Evolutionary conservation across 2,329 filamentous ascomycete genomes (phyloP).

Genomic region (Epichloe typhina): DNA sequence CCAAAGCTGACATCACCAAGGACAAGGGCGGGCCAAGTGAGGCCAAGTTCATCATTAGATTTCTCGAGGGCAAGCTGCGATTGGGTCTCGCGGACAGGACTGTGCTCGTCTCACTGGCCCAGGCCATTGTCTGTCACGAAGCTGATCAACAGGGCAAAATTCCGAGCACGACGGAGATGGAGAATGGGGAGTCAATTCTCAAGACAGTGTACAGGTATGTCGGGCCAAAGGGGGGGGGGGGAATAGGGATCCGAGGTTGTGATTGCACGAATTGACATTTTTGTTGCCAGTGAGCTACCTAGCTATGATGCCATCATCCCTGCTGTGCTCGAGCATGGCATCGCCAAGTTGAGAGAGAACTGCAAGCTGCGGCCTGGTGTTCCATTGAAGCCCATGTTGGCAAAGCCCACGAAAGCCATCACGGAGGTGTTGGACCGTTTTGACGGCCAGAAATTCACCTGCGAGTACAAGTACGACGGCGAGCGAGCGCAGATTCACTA

Average conservation of each 20-base stretch:
- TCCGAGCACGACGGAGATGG: constrained; percentile 63
- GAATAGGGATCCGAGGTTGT: neutral
- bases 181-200: constrained; percentile 70
- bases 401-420: constrained; percentile 95
- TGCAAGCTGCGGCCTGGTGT: constrained; percentile 91
- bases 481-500: constrained; percentile 98
- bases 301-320: constrained; percentile 94
- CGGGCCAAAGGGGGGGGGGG: no score
- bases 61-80: constrained; percentile 85
- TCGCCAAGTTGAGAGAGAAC: constrained; percentile 66
- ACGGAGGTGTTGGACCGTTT: constrained; percentile 96
- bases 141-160: constrained; percentile 54
- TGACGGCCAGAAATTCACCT: constrained; percentile 89
- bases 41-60: constrained; percentile 85
- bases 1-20: constrained; percentile 79
- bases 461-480: constrained; percentile 98
- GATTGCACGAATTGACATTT: neutral
- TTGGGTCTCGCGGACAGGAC: constrained; percentile 87
- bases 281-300: constrained; percentile 57
- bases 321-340: constrained; percentile 73
- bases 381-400: constrained; percentile 95
- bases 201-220: constrained; percentile 79
- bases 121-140: constrained; percentile 79
- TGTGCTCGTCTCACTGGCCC: constrained; percentile 76
- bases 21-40: constrained; percentile 92